Conservation (phyloP, 108 stramenopile genomes). For the Cyclotella baltica region DNA sequence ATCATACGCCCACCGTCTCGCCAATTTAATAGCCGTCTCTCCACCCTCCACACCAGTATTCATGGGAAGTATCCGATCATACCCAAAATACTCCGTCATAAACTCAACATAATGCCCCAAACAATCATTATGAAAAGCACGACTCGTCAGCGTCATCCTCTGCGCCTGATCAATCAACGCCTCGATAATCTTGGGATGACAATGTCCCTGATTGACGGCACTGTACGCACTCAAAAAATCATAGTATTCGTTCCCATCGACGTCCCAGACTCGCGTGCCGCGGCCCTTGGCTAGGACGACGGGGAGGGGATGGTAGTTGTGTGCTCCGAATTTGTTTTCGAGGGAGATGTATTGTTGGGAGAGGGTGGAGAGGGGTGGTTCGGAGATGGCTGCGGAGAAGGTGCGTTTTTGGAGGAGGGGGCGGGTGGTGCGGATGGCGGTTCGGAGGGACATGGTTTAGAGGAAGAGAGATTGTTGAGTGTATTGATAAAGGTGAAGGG, state of each 20-base stretch:
- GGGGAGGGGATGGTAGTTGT: slow-evolving; percentile 98
- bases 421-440: slow-evolving; percentile 25
- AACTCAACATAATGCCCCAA: slow-evolving; percentile 94
- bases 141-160: slow-evolving; percentile 93
- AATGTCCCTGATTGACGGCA: slow-evolving; percentile 99
- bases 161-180: slow-evolving; percentile 93
- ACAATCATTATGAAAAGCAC: slow-evolving; percentile 98
- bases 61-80: slow-evolving; percentile 98
- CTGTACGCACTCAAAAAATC: slow-evolving; percentile 99
- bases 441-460: slow-evolving; percentile 32
- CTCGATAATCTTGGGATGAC: slow-evolving; percentile 96
- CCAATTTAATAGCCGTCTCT: slow-evolving; percentile 97
- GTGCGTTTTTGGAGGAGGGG: slow-evolving; percentile 29
- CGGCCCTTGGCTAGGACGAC: slow-evolving; percentile 88
- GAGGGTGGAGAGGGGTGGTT: slow-evolving; percentile 44
- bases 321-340: slow-evolving; percentile 91
- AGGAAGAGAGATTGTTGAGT: neutral
- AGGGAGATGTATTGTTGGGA: slow-evolving; percentile 76
- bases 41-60: slow-evolving; percentile 99
- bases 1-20: slow-evolving; percentile 94
- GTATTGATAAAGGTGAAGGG: too few species aligned
- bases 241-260: slow-evolving; percentile 88
- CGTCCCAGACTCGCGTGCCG: slow-evolving; percentile 81
- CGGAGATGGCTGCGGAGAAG: slow-evolving; percentile 36
- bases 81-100: slow-evolving; percentile 91